Evolutionary conservation across 768 basidiomycete species (phyloP), one percentile per base, ranked within the genome.

Genomic region (Tephrocybe sp.): DNA sequence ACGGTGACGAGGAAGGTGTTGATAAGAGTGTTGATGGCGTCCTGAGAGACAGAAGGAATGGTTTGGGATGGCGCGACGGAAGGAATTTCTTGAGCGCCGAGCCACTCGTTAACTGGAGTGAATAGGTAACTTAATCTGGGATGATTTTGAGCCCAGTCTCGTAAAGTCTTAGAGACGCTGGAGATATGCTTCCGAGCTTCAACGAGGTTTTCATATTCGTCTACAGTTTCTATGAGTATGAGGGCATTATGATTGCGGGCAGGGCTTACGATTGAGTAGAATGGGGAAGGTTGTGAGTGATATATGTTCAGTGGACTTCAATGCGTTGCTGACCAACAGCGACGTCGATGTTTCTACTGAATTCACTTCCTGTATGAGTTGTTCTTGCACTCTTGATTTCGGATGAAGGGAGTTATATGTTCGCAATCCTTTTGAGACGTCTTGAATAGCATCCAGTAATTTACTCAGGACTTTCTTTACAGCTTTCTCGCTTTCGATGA

Each of bases 1-100:
- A 86, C 76, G 26, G 74, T 75, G 25, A 90, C 65, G 18, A 96
- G 77, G 41, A 93, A 69, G 0, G 73, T 63, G 56, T 87, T 80
- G 58, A 94, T 79, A 48, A 88, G 61, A 3, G 56, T 26, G 46
- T 81, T 75, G 1, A 70, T 61, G 43, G 61, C 58, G 20, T 66
- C 47, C 25, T 36, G 32, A 17, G 55, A 32, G n/a, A 49, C 59
- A 56, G 53, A 52, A 51, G 39, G 20, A 40, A 38, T 11, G 18
- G 46, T 20, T 14, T 17, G 21, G n/a, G 23, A 17, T 24, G 40
- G 50, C 30, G 45, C 23, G 18, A 64, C 44, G 26, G 52, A 33
- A 14, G 61, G 51, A n/a, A 58, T 20, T 4, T 58, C 48, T 51
- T 68, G 69, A 14, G 58, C 52, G 20, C 23, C 49, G 12, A 68